A percentile compares a stretch with the other conserved stretches of the same genome.
phyloP scores from a whole-genome alignment of 352 stramenopile species.

The Globisporangium perplexum region DNA sequence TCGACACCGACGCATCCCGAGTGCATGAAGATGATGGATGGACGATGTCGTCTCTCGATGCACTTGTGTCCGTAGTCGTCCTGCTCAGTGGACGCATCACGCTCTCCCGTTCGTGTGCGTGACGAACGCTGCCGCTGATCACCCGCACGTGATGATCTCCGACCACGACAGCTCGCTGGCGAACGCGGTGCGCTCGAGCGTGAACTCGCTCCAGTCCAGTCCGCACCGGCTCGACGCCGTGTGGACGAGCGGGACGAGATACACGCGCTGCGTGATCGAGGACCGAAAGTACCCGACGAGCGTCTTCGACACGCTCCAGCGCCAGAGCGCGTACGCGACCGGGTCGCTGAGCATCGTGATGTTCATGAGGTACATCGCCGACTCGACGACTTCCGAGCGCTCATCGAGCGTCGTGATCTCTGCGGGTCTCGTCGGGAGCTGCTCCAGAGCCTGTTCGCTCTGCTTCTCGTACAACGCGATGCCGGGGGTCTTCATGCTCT shows the following conservation, averaged over 20 bases:
- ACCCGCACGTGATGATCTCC: slow-evolving; percentile 8
- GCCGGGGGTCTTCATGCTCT: neutral
- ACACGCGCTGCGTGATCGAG: slow-evolving; percentile 2
- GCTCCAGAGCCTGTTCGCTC: neutral
- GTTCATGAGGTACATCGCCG: slow-evolving; percentile 10
- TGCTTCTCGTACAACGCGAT: neutral
- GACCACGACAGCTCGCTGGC: neutral
- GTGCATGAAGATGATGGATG: no score
- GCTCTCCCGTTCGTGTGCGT: no score
- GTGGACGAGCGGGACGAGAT: slow-evolving; percentile 1
- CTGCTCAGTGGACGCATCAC: no score
- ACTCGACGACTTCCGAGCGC: neutral
- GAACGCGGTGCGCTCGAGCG: slow-evolving; percentile 1
- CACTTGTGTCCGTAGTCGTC: no score
- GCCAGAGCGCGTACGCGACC: neutral
- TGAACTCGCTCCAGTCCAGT: slow-evolving; percentile 6
- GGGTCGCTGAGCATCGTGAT: slow-evolving; percentile 11
- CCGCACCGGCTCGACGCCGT: neutral
- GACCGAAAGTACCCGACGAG: slow-evolving; percentile 9
- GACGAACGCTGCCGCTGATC: no score
- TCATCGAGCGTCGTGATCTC: slow-evolving; percentile 4
- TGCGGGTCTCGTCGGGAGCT: neutral
- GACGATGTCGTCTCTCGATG: no score
- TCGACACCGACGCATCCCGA: no score
- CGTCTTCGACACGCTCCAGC: neutral